Percentiles rank a stretch among this genome's conserved stretches.
Conservation (phyloP, 1,284 basidiomycete species). For the Cutaneotrichosporon sp. region DNA sequence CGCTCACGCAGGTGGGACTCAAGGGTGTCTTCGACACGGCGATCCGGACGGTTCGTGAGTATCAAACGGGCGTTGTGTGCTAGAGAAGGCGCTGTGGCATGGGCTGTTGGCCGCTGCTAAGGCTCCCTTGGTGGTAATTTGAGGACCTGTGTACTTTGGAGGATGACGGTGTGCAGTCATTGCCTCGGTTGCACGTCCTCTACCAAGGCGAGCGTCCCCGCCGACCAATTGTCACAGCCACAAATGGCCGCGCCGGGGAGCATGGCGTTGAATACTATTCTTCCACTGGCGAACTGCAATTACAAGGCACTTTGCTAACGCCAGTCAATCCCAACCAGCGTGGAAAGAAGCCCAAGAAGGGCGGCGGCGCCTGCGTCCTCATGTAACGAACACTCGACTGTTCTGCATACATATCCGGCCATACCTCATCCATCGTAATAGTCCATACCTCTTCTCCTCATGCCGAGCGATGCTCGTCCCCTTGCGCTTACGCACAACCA, state of each 20-base stretch:
- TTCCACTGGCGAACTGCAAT: too few relatives aligned
- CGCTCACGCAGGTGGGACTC: slow-evolving; percentile 93
- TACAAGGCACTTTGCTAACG: not conserved
- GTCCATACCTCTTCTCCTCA: not conserved
- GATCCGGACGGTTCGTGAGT: slow-evolving; percentile 72
- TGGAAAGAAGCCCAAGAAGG: slow-evolving; percentile 38
- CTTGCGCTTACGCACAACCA: not conserved
- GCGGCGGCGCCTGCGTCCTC: slow-evolving; percentile 34
- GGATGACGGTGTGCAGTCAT: too few relatives aligned
- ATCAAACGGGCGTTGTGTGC: not conserved
- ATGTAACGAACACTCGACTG: slow-evolving; percentile 28
- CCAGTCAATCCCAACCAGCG: slow-evolving; percentile 46
- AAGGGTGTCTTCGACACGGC: slow-evolving; percentile 98
- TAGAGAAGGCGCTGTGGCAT: too few relatives aligned
- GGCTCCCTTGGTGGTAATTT: too few relatives aligned
- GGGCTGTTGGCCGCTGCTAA: too few relatives aligned
- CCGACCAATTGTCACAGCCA: too few relatives aligned
- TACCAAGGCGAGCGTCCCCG: too few relatives aligned
- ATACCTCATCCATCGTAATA: slow-evolving; percentile 1
- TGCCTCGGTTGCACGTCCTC: too few relatives aligned
- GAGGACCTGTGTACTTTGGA: too few relatives aligned
- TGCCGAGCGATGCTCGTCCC: not conserved
- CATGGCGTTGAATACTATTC: too few relatives aligned
- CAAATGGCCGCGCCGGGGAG: too few relatives aligned
- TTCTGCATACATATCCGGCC: not conserved